A percentile compares a stretch with the other conserved stretches of the same genome.
Evolutionary conservation across 2,329 filamentous ascomycete genomes (phyloP).

Genomic region (Penicillium verrucosum): DNA sequence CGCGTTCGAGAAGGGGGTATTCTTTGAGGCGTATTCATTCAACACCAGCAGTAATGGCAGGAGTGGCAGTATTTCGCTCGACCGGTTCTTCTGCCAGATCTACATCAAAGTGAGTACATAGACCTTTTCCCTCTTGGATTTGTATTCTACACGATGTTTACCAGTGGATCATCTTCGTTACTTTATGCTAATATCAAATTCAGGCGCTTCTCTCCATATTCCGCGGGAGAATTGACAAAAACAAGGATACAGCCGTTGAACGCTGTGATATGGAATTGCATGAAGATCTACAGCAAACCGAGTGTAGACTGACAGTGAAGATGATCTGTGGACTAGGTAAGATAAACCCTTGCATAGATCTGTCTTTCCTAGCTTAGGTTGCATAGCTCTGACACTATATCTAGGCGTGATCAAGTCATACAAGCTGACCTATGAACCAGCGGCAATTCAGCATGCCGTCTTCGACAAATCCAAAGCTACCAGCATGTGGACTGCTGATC

Average conservation of each 20-base stretch:
- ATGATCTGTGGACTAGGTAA: slow-evolving; percentile 61
- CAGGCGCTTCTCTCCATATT: slow-evolving; percentile 61
- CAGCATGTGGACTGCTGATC: slow-evolving; percentile 59
- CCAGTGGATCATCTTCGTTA: not conserved
- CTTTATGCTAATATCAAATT: slow-evolving; percentile 4
- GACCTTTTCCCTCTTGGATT: slow-evolving; percentile 2
- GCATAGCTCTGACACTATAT: slow-evolving; percentile 4
- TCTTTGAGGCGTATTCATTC: slow-evolving; percentile 61
- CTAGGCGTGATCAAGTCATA: slow-evolving; percentile 63
- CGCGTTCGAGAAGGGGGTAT: slow-evolving; percentile 51
- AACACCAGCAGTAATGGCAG: slow-evolving; percentile 25
- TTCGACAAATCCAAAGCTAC: slow-evolving; percentile 57
- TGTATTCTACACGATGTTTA: not conserved
- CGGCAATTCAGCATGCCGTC: slow-evolving; percentile 60
- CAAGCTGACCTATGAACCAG: slow-evolving; percentile 61
- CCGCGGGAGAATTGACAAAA: slow-evolving; percentile 57
- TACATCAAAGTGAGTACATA: slow-evolving; percentile 51
- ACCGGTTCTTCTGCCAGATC: slow-evolving; percentile 58
- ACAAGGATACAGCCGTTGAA: slow-evolving; percentile 59
- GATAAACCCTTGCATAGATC: not conserved
- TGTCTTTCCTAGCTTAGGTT: not conserved
- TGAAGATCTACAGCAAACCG: slow-evolving; percentile 53
- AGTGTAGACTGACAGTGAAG: slow-evolving; percentile 60
- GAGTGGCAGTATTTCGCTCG: slow-evolving; percentile 34
- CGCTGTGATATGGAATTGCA: slow-evolving; percentile 60